Evolutionary conservation across 176 grass and related monocot genomes (phyloP).

Genomic region (Eragrostis curvula): DNA sequence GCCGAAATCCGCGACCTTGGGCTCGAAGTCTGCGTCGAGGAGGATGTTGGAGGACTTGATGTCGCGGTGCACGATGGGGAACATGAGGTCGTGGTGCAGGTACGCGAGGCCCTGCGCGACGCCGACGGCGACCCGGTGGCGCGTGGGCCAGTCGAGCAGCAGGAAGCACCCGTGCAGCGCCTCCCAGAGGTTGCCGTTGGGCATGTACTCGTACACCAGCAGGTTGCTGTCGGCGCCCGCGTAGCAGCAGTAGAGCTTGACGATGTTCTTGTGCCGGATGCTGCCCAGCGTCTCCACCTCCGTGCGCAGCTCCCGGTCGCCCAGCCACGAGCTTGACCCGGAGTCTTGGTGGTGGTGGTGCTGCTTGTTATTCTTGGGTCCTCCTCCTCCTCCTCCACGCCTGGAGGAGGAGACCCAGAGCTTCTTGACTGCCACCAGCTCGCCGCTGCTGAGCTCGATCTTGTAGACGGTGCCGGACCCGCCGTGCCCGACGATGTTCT

Average conservation of each 20-base stretch:
- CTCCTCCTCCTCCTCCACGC: too few species aligned
- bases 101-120: conserved; percentile 92
- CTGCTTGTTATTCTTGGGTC: too few species aligned
- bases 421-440: conserved; percentile 87
- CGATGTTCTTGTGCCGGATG: conserved; percentile 99
- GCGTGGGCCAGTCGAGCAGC: conserved; percentile 74
- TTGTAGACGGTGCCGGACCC: conserved; percentile 92
- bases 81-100: conserved; percentile 84
- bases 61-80: conserved; percentile 89
- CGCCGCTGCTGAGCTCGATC: conserved; percentile 79
- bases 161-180: conserved; percentile 76
- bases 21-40: conserved; percentile 85
- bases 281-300: conserved; percentile 99
- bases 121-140: conserved; percentile 75
- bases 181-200: conserved; percentile 94
- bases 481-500: conserved; percentile 87
- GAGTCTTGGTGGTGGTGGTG: not conserved
- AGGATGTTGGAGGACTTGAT: conserved; percentile 97
- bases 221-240: conserved; percentile 76
- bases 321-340: conserved; percentile 31
- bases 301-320: conserved; percentile 66
- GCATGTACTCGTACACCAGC: conserved; percentile 98
- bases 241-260: conserved; percentile 99
- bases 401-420: conserved; percentile 58
- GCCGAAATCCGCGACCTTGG: conserved; percentile 97